These are phyloP conservation scores for Ophiostoma piceae DNA, from an alignment of 2,329 filamentous ascomycete species.

Conservation along the genomic window DNA sequence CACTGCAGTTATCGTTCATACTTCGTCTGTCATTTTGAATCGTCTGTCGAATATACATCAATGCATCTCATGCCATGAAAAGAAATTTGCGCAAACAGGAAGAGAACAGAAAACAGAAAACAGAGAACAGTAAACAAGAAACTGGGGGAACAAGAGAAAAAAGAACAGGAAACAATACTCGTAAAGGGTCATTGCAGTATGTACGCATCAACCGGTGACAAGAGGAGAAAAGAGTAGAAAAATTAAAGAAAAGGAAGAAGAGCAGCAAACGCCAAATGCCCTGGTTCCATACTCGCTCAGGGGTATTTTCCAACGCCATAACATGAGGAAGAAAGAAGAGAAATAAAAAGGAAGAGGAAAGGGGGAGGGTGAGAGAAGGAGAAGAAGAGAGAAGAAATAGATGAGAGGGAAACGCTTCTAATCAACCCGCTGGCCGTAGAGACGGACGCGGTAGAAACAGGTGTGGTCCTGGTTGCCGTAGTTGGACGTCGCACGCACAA, in stretches of 20 bases:
- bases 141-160: neutral
- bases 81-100: slow-evolving; percentile 6
- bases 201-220: neutral
- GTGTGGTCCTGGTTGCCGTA: slow-evolving; percentile 55
- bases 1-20: neutral
- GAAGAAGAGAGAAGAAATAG: neutral
- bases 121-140: neutral
- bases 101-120: neutral
- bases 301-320: slow-evolving; percentile 18
- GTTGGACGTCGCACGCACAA: slow-evolving; percentile 54
- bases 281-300: slow-evolving; percentile 11
- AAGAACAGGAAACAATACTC: neutral
- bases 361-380: neutral
- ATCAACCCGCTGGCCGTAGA: slow-evolving; percentile 45
- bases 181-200: neutral
- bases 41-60: slow-evolving; percentile 14
- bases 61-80: neutral
- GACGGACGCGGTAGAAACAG: slow-evolving; percentile 59
- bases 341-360: neutral
- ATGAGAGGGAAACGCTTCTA: neutral
- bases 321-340: neutral
- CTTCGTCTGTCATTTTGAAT: slow-evolving; percentile 14
- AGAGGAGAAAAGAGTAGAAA: neutral
- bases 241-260: neutral
- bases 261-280: slow-evolving; percentile 6